Evolutionary conservation across 2,329 filamentous ascomycete genomes (phyloP).

Genomic region (Stachybotrys chlorohalonatus): DNA sequence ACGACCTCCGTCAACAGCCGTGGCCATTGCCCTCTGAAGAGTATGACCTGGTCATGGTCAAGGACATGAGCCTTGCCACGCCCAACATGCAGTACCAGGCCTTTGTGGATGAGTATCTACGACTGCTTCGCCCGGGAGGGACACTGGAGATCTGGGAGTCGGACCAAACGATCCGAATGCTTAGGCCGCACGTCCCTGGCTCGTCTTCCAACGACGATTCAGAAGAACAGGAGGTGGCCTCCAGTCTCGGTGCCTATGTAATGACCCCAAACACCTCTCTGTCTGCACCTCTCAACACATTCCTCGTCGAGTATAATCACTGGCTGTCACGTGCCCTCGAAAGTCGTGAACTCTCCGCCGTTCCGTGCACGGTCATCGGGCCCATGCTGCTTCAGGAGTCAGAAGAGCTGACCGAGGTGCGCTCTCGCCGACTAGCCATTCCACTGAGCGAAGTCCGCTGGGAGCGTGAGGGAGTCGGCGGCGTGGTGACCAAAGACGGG

Average conservation of each 20-base stretch:
- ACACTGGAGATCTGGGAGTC: conserved; percentile 84
- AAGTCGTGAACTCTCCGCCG: conserved; percentile 55
- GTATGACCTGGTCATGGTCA: conserved; percentile 84
- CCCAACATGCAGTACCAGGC: conserved; percentile 48
- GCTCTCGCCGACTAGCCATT: conserved; percentile 72
- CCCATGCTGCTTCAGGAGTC: conserved; percentile 75
- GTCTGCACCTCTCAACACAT: conserved; percentile 71
- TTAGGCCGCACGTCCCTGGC: conserved; percentile 66
- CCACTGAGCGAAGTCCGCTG: conserved; percentile 77
- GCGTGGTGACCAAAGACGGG: conserved; percentile 50
- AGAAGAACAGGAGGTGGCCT: conserved; percentile 54
- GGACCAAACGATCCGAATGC: conserved; percentile 73
- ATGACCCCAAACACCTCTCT: conserved; percentile 79
- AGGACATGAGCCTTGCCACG: conserved; percentile 66
- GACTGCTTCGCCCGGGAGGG: conserved; percentile 69
- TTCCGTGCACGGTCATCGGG: conserved; percentile 70
- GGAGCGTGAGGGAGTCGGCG: conserved; percentile 69
- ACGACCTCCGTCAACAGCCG: conserved; percentile 68
- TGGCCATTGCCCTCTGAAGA: conserved; percentile 71
- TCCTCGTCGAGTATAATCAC: conserved; percentile 70
- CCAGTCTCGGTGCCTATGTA: conserved; percentile 68
- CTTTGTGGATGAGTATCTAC: conserved; percentile 63
- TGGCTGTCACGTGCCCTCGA: conserved; percentile 76
- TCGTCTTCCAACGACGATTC: conserved; percentile 26
- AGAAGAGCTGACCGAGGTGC: conserved; percentile 59